Evolutionary conservation across 2,329 filamentous ascomycete species (phyloP).

Genomic region (Cercospora sesami): DNA sequence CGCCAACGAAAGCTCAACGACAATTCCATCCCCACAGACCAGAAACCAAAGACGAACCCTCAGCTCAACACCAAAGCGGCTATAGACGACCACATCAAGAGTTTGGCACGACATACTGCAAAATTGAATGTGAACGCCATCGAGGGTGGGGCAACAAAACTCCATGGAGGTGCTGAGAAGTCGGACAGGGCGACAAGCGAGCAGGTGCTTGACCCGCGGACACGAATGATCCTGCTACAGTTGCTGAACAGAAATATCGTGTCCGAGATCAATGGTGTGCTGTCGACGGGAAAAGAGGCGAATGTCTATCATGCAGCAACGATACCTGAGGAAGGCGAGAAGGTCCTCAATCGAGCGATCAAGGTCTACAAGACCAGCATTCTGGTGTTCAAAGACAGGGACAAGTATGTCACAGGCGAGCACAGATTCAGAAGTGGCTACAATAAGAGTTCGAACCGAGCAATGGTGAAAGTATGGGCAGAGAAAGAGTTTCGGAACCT

Average conservation of each 20-base stretch:
- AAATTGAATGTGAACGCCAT: conserved; percentile 77
- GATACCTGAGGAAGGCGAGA: conserved; percentile 56
- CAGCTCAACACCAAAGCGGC: conserved; percentile 77
- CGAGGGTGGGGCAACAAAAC: conserved; percentile 54
- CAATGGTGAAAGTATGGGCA: conserved; percentile 98
- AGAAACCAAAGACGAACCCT: conserved; percentile 70
- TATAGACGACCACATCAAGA: conserved; percentile 83
- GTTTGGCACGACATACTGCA: conserved; percentile 78
- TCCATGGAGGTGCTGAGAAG: conserved; percentile 60
- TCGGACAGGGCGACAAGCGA: conserved; percentile 91
- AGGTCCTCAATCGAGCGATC: conserved; percentile 75
- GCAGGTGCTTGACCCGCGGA: conserved; percentile 89
- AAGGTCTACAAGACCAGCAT: conserved; percentile 99
- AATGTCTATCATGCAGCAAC: conserved; percentile 93
- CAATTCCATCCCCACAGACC: conserved; percentile 48
- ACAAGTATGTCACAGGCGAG: conserved; percentile 93
- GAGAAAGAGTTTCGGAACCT: conserved; percentile 98
- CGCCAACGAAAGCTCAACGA: conserved; percentile 71
- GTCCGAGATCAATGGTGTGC: conserved; percentile 87
- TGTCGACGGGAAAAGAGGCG: conserved; percentile 96
- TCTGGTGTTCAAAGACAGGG: conserved; percentile 94
- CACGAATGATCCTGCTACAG: conserved; percentile 91
- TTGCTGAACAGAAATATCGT: conserved; percentile 92
- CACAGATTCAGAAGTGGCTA: conserved; percentile 87
- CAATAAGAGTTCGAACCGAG: conserved; percentile 90